Percentiles rank a stretch among this genome's conserved stretches.
Conservation (phyloP, 202 grass and related monocot species). For the Hordeum pubiflorum region DNA sequence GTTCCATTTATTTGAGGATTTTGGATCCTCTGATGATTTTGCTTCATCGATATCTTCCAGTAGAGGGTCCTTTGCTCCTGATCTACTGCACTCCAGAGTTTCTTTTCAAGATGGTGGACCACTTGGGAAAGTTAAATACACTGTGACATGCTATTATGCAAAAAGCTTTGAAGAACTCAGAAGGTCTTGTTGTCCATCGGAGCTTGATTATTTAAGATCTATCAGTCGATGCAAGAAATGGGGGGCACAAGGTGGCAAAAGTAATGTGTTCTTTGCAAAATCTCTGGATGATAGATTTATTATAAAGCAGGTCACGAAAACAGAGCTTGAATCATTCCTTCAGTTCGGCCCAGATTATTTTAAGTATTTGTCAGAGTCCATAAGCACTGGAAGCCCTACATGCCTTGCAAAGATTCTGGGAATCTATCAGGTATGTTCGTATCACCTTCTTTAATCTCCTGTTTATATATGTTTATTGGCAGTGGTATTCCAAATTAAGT, state of each 20-base stretch:
- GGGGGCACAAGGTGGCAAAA: conserved; percentile 97
- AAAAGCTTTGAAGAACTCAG: conserved; percentile 86
- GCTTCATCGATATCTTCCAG: conserved; percentile 39
- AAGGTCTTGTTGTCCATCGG: conserved; percentile 85
- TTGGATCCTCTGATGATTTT: conserved; percentile 61
- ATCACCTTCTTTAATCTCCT: background rate
- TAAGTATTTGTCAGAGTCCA: conserved; percentile 89
- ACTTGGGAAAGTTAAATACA: conserved; percentile 77
- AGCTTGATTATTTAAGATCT: conserved; percentile 83
- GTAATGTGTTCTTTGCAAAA: conserved; percentile 97
- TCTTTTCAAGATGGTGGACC: conserved; percentile 71
- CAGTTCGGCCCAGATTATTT: conserved; percentile 87
- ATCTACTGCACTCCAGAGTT: conserved; percentile 66
- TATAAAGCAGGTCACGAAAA: conserved; percentile 99
- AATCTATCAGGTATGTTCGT: conserved; percentile 81
- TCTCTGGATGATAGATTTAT: conserved; percentile 98
- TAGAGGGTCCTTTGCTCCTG: conserved; percentile 41
- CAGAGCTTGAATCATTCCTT: conserved; percentile 98
- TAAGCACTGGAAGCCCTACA: conserved; percentile 82
- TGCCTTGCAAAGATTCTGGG: conserved; percentile 94
- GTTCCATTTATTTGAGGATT: conserved; percentile 71
- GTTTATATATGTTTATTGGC: background rate
- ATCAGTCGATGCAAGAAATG: conserved; percentile 97
- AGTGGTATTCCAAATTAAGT: conserved; percentile 13
- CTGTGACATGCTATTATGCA: conserved; percentile 80